Evolutionary conservation across 2,329 filamentous ascomycete genomes (phyloP).

Genomic region (Verruconis gallopava): DNA sequence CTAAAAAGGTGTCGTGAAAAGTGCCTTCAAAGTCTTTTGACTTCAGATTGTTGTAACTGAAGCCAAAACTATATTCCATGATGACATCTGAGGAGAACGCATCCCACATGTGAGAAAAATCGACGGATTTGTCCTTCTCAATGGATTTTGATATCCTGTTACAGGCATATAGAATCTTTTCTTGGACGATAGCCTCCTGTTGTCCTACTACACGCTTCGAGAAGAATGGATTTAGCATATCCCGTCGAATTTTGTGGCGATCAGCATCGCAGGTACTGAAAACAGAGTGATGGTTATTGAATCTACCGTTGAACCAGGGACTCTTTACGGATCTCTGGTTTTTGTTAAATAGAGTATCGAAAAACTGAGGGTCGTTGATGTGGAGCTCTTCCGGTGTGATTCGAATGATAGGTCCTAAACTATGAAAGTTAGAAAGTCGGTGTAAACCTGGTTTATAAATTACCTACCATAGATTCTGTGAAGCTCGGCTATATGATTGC

Average conservation of each 20-base stretch:
- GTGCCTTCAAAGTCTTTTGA: conserved; percentile 6
- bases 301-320: background rate
- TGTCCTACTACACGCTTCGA: conserved; percentile 4
- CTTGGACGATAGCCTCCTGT: conserved; percentile 13
- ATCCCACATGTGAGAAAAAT: conserved; percentile 6
- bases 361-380: conserved; percentile 11
- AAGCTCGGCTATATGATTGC: conserved; percentile 5
- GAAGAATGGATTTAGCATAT: conserved; percentile 6
- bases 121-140: background rate
- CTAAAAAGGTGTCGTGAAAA: conserved; percentile 9
- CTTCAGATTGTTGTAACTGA: conserved; percentile 4
- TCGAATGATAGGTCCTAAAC: conserved; percentile 15
- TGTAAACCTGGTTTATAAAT: conserved; percentile 7
- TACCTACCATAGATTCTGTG: conserved; percentile 10
- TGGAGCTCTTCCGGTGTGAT: conserved; percentile 17
- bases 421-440: background rate
- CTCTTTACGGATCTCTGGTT: conserved; percentile 7
- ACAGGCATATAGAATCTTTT: conserved; percentile 7
- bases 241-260: conserved; percentile 3
- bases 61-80: conserved; percentile 7
- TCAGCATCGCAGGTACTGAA: conserved; percentile 9
- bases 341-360: conserved; percentile 19
- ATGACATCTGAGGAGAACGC: conserved; percentile 8
- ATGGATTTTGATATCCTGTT: background rate
- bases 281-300: conserved; percentile 5